phyloP scores from a whole-genome alignment of 2,329 filamentous ascomycete genomes.

The Penicillium sp. region DNA sequence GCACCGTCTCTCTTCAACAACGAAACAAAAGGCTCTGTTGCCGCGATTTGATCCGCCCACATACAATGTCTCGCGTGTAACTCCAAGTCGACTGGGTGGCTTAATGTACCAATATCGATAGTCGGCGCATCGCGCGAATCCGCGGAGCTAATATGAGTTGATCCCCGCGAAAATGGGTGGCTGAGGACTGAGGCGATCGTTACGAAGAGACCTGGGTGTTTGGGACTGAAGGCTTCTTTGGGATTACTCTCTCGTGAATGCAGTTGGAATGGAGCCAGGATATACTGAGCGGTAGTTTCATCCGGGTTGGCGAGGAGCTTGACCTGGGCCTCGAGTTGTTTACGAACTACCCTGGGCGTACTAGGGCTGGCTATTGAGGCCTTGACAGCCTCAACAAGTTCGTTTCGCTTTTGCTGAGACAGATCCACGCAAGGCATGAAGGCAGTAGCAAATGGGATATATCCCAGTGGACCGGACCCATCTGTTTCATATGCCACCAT shows the following conservation, averaged over 20 bases:
- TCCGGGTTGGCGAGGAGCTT: constrained; percentile 17
- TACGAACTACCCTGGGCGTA: constrained; percentile 9
- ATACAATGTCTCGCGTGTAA: constrained; percentile 42
- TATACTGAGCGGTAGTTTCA: constrained; percentile 25
- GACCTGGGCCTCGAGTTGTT: constrained; percentile 16
- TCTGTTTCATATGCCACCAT: constrained; percentile 30
- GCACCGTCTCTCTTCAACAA: constrained; percentile 37
- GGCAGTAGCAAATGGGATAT: constrained; percentile 21
- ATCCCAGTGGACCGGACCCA: constrained; percentile 31
- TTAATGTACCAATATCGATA: constrained; percentile 51
- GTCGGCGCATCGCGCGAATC: constrained; percentile 38
- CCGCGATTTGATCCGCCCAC: constrained; percentile 37
- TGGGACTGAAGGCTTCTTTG: constrained; percentile 17
- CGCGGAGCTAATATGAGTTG: constrained; percentile 45
- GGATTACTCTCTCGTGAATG: constrained; percentile 11
- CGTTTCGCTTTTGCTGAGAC: constrained; percentile 4
- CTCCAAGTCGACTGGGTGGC: constrained; percentile 50
- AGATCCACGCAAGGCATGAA: constrained; percentile 25
- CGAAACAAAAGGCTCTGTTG: constrained; percentile 33
- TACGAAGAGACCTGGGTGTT: constrained; percentile 21
- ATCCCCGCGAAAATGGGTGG: constrained; percentile 37
- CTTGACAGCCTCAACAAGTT: constrained; percentile 7
- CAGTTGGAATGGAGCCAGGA: constrained; percentile 26
- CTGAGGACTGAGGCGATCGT: constrained; percentile 30
- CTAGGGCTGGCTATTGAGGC: constrained; percentile 6